Conservation (phyloP, 208 protist genomes). For the Jaenimonas drosophilae region DNA sequence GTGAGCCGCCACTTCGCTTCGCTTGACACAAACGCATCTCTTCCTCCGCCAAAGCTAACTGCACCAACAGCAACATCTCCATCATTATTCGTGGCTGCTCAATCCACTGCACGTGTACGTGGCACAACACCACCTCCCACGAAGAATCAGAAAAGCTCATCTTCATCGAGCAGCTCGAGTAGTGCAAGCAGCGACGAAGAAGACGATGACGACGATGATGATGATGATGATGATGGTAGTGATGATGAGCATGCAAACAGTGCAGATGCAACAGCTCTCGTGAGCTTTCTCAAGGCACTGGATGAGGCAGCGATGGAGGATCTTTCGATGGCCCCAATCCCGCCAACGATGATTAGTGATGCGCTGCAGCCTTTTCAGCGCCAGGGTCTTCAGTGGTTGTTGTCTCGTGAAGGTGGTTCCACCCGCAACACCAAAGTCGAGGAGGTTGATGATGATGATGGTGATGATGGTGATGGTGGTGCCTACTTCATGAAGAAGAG, state of each 20-base stretch:
- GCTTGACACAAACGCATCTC: no score
- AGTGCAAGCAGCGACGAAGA: constrained; percentile 2
- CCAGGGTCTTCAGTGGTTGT: constrained; percentile 57
- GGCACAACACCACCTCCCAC: no score
- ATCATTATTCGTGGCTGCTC: constrained; percentile 16
- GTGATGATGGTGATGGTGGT: not conserved
- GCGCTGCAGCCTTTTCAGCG: constrained; percentile 45
- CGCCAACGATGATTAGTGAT: constrained; percentile 21
- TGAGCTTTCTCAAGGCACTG: constrained; percentile 33
- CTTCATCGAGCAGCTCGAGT: no score
- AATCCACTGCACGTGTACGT: no score
- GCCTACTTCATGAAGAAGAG: not conserved
- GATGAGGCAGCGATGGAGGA: constrained; percentile 27
- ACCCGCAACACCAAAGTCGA: not conserved
- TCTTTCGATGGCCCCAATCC: constrained; percentile 28
- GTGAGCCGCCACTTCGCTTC: no score
- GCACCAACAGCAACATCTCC: constrained; percentile 6
- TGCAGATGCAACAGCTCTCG: constrained; percentile 14
- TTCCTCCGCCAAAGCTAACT: not conserved
- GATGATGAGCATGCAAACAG: constrained; percentile 3
- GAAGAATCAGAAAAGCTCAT: no score
- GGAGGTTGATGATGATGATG: not conserved
- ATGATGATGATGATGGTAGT: constrained; percentile 8
- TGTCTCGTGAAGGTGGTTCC: constrained; percentile 9
- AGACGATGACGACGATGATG: constrained; percentile 10